These are phyloP conservation scores for Torulaspora delbrueckii DNA, from an alignment of 805 yeast species.

Conservation along the genomic window DNA sequence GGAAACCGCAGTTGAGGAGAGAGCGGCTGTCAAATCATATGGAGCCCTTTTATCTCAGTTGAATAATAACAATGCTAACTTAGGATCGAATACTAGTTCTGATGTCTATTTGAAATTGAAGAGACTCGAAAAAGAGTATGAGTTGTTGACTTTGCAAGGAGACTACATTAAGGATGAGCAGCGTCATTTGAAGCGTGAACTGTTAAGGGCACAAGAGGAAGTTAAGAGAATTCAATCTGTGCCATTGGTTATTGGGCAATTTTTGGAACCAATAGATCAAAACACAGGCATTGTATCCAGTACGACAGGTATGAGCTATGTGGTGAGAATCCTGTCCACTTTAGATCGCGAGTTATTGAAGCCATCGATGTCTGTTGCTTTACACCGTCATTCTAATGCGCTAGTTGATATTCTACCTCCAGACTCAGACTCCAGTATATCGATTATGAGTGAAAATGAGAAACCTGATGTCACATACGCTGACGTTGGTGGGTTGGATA, in stretches of 20 bases:
- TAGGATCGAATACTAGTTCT: slow-evolving; percentile 31
- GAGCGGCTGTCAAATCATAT: slow-evolving; percentile 29
- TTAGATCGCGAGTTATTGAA: slow-evolving; percentile 90
- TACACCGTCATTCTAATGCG: slow-evolving; percentile 98
- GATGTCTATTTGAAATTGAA: slow-evolving; percentile 84
- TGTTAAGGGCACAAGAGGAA: slow-evolving; percentile 96
- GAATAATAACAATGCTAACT: slow-evolving; percentile 21
- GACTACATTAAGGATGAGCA: slow-evolving; percentile 98
- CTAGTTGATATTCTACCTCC: slow-evolving; percentile 96
- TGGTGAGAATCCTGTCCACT: slow-evolving; percentile 90
- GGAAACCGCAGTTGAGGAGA: slow-evolving; percentile 34
- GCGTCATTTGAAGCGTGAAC: slow-evolving; percentile 90
- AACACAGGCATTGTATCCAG: slow-evolving; percentile 95
- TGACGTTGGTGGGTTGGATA: slow-evolving; percentile 97
- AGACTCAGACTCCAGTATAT: slow-evolving; percentile 94
- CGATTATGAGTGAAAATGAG: slow-evolving; percentile 91
- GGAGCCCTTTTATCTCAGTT: slow-evolving; percentile 31
- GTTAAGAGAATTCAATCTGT: slow-evolving; percentile 96
- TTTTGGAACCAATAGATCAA: slow-evolving; percentile 94
- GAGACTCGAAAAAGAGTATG: slow-evolving; percentile 85
- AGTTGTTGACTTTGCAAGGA: slow-evolving; percentile 80
- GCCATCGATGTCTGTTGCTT: slow-evolving; percentile 92
- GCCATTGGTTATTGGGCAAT: slow-evolving; percentile 97
- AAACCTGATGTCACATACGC: slow-evolving; percentile 91
- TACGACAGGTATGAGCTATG: slow-evolving; percentile 96